Evolutionary conservation across 2,329 filamentous ascomycete genomes (phyloP), one percentile per base, ranked within the genome.

Genomic region (Stachybotrys elegans): DNA sequence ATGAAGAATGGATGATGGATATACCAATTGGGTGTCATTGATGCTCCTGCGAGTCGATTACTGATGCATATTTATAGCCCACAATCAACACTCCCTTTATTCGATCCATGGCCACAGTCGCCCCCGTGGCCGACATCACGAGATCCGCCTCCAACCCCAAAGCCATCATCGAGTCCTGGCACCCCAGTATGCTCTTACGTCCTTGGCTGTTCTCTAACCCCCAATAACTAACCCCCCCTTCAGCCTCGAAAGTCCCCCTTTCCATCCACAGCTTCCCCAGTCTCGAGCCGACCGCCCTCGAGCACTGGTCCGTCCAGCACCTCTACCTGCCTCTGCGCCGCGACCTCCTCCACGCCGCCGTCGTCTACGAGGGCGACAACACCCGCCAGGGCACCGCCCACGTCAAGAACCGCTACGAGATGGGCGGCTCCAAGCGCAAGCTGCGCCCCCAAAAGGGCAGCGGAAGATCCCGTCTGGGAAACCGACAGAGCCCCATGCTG

Each of bases 201-300:
- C 5, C 1, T 40, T 6, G 16, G n/a, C n/a, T n/a, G n/a, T n/a
- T n/a, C 27, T 23, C 16, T 34, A 14, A 41, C 16, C 19, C 25
- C 44, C 40, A 22, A 31, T 31, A 16, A 43, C 48, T 52, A 37
- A 52, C 46, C 44, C 32, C 21, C 20, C 25, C 25, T 19, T 4
- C 48, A 78, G 79, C 72, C 52, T 72, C 74, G 52, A 82, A 80
- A 22, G 88, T 94, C 45, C 81, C 87, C 44, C 78, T 92, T 49
- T 97, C 92, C 43, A 80, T 96, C 66, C 90, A 95, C 79, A 74
- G 76, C 62, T 98, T 97, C 72, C 93, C 93, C 27, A 80, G 83
- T 11, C 82, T 96, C 68, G 90, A 96, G 66, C 93, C 93, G 20
- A 72, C 82, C 40, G 75, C 81, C 41, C 85, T 94, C 64, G 81